Conservation (phyloP, 495 filamentous ascomycete species). For the Daldinia childiae region DNA sequence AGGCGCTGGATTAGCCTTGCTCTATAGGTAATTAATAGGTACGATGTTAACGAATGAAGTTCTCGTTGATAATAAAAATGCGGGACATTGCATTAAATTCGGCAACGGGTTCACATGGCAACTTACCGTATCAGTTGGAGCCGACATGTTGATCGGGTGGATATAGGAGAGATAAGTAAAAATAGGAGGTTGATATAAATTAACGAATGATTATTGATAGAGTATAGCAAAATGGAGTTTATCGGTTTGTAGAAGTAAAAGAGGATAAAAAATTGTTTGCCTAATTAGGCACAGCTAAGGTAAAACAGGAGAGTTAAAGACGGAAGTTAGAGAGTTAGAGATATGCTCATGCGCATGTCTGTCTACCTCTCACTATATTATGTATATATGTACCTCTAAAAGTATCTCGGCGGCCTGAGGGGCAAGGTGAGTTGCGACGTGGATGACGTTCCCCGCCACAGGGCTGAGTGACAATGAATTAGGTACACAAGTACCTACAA, state of each 20-base stretch:
- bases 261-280: conserved; percentile 6
- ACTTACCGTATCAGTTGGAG: conserved; percentile 55
- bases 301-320: conserved; percentile 35
- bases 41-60: conserved; percentile 16
- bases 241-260: conserved; percentile 8
- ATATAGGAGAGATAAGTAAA: not conserved
- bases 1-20: conserved; percentile 55
- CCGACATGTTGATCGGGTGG: conserved; percentile 48
- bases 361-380: not conserved
- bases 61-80: not conserved
- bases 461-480: conserved; percentile 1
- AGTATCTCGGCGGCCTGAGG: conserved; percentile 29
- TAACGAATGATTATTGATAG: conserved; percentile 5
- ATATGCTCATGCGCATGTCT: conserved; percentile 12
- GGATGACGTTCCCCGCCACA: conserved; percentile 45
- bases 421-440: conserved; percentile 41
- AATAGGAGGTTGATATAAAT: conserved; percentile 1
- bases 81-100: not conserved
- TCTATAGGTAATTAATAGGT: conserved; percentile 17
- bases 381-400: conserved; percentile 2
- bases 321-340: conserved; percentile 21
- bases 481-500: not conserved
- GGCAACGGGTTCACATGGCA: not conserved
- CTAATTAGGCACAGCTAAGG: conserved; percentile 9
- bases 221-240: conserved; percentile 7